phyloP scores from a whole-genome alignment of 345 rosid species.

The Conringia planisiliqua region DNA sequence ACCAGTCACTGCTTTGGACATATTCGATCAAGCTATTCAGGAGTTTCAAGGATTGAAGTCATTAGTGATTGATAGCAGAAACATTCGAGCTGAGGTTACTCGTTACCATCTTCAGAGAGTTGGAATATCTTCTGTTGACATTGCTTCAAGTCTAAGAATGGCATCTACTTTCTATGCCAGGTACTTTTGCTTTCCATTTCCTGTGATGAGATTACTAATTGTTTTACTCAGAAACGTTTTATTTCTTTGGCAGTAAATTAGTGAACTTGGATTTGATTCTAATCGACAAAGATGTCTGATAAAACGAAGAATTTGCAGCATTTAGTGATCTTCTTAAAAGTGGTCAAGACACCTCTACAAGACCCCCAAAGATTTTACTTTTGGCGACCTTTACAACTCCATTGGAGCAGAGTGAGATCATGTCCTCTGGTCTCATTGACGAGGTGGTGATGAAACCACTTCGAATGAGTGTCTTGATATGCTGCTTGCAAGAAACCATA shows the following conservation, averaged over 20 bases:
- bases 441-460: slow-evolving; percentile 63
- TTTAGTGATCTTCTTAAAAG: slow-evolving; percentile 34
- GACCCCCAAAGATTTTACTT: slow-evolving; percentile 21
- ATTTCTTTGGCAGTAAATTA: slow-evolving; percentile 36
- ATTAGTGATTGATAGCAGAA: slow-evolving; percentile 65
- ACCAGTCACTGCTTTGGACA: slow-evolving; percentile 39
- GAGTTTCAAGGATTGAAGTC: slow-evolving; percentile 63
- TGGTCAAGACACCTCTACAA: slow-evolving; percentile 17
- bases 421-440: slow-evolving; percentile 48
- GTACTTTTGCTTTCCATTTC: slow-evolving; percentile 11
- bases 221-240: background rate
- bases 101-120: slow-evolving; percentile 68
- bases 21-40: slow-evolving; percentile 6
- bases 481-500: slow-evolving; percentile 72
- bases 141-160: slow-evolving; percentile 40
- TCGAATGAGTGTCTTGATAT: slow-evolving; percentile 52
- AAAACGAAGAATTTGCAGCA: slow-evolving; percentile 39
- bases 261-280: slow-evolving; percentile 51
- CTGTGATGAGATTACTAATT: background rate
- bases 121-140: slow-evolving; percentile 47
- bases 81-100: slow-evolving; percentile 73
- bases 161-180: slow-evolving; percentile 38
- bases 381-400: slow-evolving; percentile 32
- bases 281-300: slow-evolving; percentile 75
- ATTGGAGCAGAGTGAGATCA: slow-evolving; percentile 48